Evolutionary conservation across 2,329 filamentous ascomycete species (phyloP), one percentile per base, ranked within the genome.

Genomic region (Penicillium sp.): DNA sequence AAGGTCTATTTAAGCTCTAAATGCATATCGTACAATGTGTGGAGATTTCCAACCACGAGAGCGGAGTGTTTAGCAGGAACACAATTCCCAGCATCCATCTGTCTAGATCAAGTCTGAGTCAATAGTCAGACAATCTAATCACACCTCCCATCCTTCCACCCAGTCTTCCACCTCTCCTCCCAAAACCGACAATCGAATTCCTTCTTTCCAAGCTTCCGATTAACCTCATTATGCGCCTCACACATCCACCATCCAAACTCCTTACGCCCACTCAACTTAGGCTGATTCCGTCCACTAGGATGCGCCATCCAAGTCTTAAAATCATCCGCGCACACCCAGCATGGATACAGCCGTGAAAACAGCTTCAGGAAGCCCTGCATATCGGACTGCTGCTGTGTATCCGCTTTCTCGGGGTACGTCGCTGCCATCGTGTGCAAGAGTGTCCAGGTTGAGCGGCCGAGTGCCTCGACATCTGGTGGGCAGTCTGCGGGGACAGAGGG

Each of bases 161-260:
- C 95, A 1, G 90, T 95, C 77, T 90, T 83, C 95, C 95, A 99
- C 73, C 95, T 84, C 81, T 98, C 90, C 74, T 97, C 88, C 93
- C 95, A 98, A 68, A 81, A 85, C 54, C 80, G 81, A 77, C 95
- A 99, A 80, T 99, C 92, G 77, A 99, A 99, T 66, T 84, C 83
- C 58, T 85, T 82, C 83, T 99, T 99, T 49, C 95, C 95, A 65
- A 99, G 75, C 80, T 97, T 98, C 58, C 74, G 72, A 73, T 79
- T 81, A 43, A 80, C 77, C 57, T 77, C 79, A 67, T 82, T 81
- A 72, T 81, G 79, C 58, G 79, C 79, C 67, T 77, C 74, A 53
- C 79, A 81, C 76, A 80, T 79, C 75, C 80, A 81, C 62, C 73
- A 73, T 21, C 79, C 77, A 59, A 82, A 76, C 53, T 78, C 77